Base-by-base conservation (phyloP, 169 alveolate genomes). In the Cryptosporidium baileyi region DNA sequence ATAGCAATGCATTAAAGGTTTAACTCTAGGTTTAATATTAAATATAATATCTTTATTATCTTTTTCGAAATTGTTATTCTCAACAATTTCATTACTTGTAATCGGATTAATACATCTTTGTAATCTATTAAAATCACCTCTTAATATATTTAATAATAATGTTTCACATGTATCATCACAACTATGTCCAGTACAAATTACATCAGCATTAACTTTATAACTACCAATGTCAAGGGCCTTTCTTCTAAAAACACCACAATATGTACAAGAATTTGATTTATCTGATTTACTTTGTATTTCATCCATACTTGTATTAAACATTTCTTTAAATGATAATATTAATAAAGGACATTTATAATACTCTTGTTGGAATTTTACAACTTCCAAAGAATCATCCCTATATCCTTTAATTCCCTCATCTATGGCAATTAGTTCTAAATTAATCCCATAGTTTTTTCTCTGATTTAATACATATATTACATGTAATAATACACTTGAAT, bases 391-490 rank as follows among this genome's bases (percentile, higher is more conserved):
- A 54, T 96, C 98, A 82, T 97, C 99, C 54, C 99, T 89, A 90
- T 97, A 97, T 3, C 99, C 99, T 54, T 90, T 94, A 44, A 98
- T 98, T 7, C 99, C 99, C 93, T 98, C 99, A 90, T 98, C 99
- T 52, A 97, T 92, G 3, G 99, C 97, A 22, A 98, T 92, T 28
- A 98, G 91, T 88, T 90, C 92, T 57, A 98, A 89, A 36, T 94
- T 90, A 67, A 97, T 88, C 11, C 98, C 98, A 80, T 96, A 94
- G 65, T 95, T 90, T 81, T 97, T 92, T 67, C 96, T 90, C 67
- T 91, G 93, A 80, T 97, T 97, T 30, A 98, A 91, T 19, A 93
- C 91, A 41, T 94, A 93, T 61, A 98, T 93, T 1, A 96, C 97
- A 89, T 98, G 98, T 5, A 97, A 95, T 51, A 98, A 82, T 9